These are phyloP conservation scores for Stenogyne calaminthoides DNA, from an alignment of 305 asterid genomes.

Conservation along the genomic window DNA sequence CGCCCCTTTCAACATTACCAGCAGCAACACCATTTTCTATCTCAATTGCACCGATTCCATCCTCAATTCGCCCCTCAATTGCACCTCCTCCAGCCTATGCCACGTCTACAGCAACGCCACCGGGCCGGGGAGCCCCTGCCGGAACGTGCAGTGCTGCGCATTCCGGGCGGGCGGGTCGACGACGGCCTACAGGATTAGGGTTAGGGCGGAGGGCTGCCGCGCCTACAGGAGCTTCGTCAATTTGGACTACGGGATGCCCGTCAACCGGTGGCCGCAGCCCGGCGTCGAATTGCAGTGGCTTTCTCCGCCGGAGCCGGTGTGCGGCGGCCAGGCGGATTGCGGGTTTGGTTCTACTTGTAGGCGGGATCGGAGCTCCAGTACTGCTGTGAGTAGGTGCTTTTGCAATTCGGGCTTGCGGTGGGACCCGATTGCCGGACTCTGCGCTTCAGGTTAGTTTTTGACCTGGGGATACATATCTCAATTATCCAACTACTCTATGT, in stretches of 20 bases:
- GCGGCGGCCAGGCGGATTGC: constrained; percentile 60
- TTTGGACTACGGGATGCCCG: constrained; percentile 55
- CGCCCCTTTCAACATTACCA: constrained; percentile 82
- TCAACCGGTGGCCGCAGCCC: constrained; percentile 65
- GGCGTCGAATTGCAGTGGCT: constrained; percentile 82
- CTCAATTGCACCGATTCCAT: constrained; percentile 52
- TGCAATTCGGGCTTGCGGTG: constrained; percentile 68
- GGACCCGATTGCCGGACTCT: constrained; percentile 65
- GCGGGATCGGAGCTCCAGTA: constrained; percentile 45
- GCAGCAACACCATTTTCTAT: constrained; percentile 76
- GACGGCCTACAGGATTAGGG: constrained; percentile 56
- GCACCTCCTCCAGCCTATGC: constrained; percentile 70
- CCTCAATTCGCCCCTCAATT: constrained; percentile 58
- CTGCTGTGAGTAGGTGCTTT: constrained; percentile 54
- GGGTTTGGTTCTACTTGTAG: constrained; percentile 63
- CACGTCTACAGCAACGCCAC: constrained; percentile 57
- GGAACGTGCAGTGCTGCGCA: constrained; percentile 58
- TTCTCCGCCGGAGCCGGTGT: constrained; percentile 61
- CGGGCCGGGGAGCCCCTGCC: constrained; percentile 46
- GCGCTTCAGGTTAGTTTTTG: constrained; percentile 51
- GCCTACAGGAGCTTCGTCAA: constrained; percentile 84
- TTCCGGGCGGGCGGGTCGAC: constrained; percentile 81
- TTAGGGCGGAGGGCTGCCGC: constrained; percentile 62
- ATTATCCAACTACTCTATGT: no score
- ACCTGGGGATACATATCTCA: no score